phyloP scores from a whole-genome alignment of 768 basidiomycete genomes.

The Tubosaeta brunneosetosa region DNA sequence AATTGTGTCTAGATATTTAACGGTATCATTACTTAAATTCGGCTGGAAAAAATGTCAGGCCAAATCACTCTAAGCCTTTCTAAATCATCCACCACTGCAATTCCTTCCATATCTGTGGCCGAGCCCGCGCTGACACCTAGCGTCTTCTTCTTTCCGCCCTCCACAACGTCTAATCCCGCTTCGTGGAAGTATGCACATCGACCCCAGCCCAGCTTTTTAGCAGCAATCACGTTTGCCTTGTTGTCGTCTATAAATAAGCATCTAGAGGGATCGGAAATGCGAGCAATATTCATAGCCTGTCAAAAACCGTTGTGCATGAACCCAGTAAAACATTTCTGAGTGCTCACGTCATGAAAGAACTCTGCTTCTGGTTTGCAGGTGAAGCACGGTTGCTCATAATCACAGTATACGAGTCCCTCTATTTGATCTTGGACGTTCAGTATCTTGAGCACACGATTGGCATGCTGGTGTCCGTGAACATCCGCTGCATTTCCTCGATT shows the following conservation, averaged over 20 bases:
- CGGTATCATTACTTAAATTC: not conserved
- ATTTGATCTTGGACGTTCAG: conserved; percentile 68
- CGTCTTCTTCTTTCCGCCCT: conserved; percentile 55
- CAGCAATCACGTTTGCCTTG: conserved; percentile 61
- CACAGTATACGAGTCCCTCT: conserved; percentile 72
- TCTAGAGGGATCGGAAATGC: conserved; percentile 58
- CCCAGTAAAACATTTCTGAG: not conserved
- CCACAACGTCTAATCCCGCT: conserved; percentile 54
- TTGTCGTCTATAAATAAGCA: conserved; percentile 83
- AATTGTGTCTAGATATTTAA: conserved; percentile 1
- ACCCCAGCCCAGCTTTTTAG: conserved; percentile 63
- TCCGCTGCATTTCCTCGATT: not conserved
- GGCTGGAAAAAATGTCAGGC: conserved; percentile 63
- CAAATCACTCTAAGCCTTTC: conserved; percentile 68
- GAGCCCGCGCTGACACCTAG: conserved; percentile 35
- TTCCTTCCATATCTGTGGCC: conserved; percentile 38
- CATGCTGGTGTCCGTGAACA: conserved; percentile 52
- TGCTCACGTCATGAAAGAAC: conserved; percentile 57
- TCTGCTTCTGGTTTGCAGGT: conserved; percentile 77
- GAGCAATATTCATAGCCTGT: conserved; percentile 64
- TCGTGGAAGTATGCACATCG: conserved; percentile 76
- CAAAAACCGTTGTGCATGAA: not conserved
- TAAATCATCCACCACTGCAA: conserved; percentile 51
- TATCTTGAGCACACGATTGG: conserved; percentile 71
- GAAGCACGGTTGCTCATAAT: conserved; percentile 64